phyloP scores from a whole-genome alignment of 306 rosid species.

The Dryas alaskensis region DNA sequence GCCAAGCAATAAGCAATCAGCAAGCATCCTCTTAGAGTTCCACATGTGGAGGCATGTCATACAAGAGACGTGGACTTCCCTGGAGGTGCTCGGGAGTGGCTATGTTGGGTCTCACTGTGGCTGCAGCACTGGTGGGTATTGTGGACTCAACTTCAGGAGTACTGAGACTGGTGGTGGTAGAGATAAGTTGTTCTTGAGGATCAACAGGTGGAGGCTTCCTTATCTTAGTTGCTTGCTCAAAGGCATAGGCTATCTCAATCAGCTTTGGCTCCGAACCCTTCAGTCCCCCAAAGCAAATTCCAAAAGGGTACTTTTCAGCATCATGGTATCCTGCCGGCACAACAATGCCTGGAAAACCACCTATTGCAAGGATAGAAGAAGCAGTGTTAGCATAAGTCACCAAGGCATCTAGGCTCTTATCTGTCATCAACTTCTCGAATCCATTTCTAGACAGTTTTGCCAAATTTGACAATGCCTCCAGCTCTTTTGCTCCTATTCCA shows the following conservation, averaged over 20 bases:
- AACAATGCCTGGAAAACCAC: constrained; percentile 43
- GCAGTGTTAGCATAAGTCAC: constrained; percentile 33
- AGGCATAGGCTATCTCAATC: constrained; percentile 43
- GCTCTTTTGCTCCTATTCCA: constrained; percentile 27
- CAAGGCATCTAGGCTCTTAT: constrained; percentile 34
- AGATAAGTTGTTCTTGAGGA: not conserved
- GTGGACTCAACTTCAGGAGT: not conserved
- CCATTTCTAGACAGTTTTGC: constrained; percentile 30
- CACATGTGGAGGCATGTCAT: no score
- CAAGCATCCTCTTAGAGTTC: no score
- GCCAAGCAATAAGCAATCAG: no score
- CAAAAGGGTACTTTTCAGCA: constrained; percentile 34
- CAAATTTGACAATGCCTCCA: constrained; percentile 23
- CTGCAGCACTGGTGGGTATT: no score
- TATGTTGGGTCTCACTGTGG: no score
- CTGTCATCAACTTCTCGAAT: constrained; percentile 40
- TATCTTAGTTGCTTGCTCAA: constrained; percentile 38
- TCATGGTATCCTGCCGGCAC: constrained; percentile 42
- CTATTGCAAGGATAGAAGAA: constrained; percentile 34
- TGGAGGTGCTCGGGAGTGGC: no score
- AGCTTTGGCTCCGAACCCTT: constrained; percentile 41
- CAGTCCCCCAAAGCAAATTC: constrained; percentile 40
- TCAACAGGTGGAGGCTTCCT: constrained; percentile 31
- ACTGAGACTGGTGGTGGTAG: not conserved
- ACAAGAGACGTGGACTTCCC: no score